These are phyloP conservation scores for Taphrina communis DNA, from an alignment of 1,139 yeast genomes.

Conservation along the genomic window DNA sequence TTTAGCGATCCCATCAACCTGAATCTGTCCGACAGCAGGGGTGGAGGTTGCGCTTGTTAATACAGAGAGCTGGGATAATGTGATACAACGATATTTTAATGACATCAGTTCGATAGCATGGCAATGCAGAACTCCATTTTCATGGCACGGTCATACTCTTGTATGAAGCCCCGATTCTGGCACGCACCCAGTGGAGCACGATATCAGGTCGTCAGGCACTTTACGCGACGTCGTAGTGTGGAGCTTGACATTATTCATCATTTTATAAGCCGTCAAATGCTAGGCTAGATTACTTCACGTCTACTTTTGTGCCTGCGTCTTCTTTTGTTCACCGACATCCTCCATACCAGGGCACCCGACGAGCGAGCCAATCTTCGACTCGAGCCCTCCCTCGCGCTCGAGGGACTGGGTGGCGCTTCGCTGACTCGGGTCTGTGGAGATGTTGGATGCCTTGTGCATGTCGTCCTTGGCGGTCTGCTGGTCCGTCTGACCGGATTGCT, in stretches of 20 bases:
- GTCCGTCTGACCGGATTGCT: constrained; percentile 22
- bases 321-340: constrained; percentile 33
- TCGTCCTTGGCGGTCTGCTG: constrained; percentile 31
- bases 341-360: constrained; percentile 42
- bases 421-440: constrained; percentile 17
- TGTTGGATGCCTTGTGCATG: constrained; percentile 36
- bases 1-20: constrained; percentile 44
- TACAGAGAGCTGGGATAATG: constrained; percentile 8
- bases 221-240: too few relatives aligned
- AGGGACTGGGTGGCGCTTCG: constrained; percentile 23
- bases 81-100: constrained; percentile 3
- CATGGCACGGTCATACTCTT: background rate
- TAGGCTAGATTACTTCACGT: too few relatives aligned
- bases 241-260: too few relatives aligned
- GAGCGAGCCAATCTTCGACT: constrained; percentile 32
- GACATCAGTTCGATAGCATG: constrained; percentile 5
- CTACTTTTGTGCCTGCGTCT: constrained; percentile 35
- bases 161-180: too few relatives aligned
- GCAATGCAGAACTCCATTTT: constrained; percentile 1
- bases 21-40: constrained; percentile 39
- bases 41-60: constrained; percentile 41
- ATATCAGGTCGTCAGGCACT: too few relatives aligned
- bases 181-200: too few relatives aligned
- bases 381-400: constrained; percentile 35
- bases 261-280: too few relatives aligned